These are phyloP conservation scores for Anisodus tanguticus DNA, from an alignment of 257 asterid genomes.

Conservation along the genomic window DNA sequence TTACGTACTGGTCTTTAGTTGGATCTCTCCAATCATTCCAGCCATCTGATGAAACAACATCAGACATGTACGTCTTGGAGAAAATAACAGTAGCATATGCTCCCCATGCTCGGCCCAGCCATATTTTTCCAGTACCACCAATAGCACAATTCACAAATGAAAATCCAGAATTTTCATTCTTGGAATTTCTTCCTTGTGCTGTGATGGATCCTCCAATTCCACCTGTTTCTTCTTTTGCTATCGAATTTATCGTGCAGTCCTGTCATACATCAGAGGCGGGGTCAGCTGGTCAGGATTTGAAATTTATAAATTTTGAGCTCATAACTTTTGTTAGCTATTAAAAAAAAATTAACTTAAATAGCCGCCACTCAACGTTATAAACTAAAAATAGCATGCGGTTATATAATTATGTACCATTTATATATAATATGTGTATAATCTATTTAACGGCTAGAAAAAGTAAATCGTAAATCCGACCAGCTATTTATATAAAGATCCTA, in stretches of 20 bases:
- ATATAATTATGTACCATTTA: not conserved
- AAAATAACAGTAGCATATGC: slow-evolving; percentile 65
- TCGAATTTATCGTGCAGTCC: slow-evolving; percentile 69
- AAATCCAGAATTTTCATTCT: slow-evolving; percentile 60
- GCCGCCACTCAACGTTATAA: not conserved
- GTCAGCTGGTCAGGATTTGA: not conserved
- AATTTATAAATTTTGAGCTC: not conserved
- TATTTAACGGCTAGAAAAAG: not conserved
- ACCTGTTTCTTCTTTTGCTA: slow-evolving; percentile 53
- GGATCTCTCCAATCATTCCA: slow-evolving; percentile 84
- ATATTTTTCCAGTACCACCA: slow-evolving; percentile 71
- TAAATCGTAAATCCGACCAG: not conserved
- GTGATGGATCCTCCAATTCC: slow-evolving; percentile 71
- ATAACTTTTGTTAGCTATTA: too few relatives aligned
- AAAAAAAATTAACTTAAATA: not conserved
- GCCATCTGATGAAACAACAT: slow-evolving; percentile 68
- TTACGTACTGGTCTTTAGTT: slow-evolving; percentile 64
- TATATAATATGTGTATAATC: not conserved
- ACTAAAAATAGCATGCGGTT: not conserved
- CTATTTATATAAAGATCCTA: not conserved
- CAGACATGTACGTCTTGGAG: slow-evolving; percentile 67
- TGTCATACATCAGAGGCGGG: not conserved
- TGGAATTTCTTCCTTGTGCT: slow-evolving; percentile 71
- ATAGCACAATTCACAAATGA: slow-evolving; percentile 75
- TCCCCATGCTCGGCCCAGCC: slow-evolving; percentile 96